These are phyloP conservation scores for Aspergillus taichungensis DNA, from an alignment of 495 filamentous ascomycete genomes.

Conservation along the genomic window DNA sequence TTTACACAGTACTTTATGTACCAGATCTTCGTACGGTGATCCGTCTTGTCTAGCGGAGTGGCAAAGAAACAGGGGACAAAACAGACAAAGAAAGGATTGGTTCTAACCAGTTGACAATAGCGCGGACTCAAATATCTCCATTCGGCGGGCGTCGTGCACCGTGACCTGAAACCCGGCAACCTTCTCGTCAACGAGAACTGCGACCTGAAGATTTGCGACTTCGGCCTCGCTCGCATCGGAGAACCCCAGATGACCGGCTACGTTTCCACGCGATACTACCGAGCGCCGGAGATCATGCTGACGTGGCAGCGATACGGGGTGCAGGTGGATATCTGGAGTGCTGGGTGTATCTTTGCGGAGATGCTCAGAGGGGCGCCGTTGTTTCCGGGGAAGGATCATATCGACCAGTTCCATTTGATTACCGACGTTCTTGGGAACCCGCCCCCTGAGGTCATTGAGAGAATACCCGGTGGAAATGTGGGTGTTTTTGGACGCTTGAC, in stretches of 20 bases:
- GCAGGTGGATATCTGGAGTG: constrained; percentile 98
- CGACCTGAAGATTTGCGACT: constrained; percentile 98
- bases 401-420: constrained; percentile 99
- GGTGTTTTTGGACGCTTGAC: constrained; percentile 17
- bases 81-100: not conserved
- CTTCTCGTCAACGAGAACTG: constrained; percentile 99
- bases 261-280: constrained; percentile 96
- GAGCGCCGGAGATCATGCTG: constrained; percentile 98
- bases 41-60: no score
- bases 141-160: constrained; percentile 94
- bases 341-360: constrained; percentile 96
- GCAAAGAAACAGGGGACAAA: no score
- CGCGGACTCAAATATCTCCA: constrained; percentile 98
- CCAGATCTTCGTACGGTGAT: constrained; percentile 70
- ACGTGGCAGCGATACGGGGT: constrained; percentile 99
- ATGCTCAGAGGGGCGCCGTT: constrained; percentile 97
- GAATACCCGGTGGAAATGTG: constrained; percentile 95
- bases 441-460: constrained; percentile 94
- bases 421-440: constrained; percentile 93
- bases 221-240: constrained; percentile 91
- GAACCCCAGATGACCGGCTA: constrained; percentile 99
- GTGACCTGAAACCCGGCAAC: constrained; percentile 95
- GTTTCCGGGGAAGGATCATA: constrained; percentile 97
- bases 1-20: constrained; percentile 99
- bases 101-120: constrained; percentile 40